Base-by-base conservation (phyloP, 2,329 filamentous ascomycete genomes). In the Aspergillus ustus region DNA sequence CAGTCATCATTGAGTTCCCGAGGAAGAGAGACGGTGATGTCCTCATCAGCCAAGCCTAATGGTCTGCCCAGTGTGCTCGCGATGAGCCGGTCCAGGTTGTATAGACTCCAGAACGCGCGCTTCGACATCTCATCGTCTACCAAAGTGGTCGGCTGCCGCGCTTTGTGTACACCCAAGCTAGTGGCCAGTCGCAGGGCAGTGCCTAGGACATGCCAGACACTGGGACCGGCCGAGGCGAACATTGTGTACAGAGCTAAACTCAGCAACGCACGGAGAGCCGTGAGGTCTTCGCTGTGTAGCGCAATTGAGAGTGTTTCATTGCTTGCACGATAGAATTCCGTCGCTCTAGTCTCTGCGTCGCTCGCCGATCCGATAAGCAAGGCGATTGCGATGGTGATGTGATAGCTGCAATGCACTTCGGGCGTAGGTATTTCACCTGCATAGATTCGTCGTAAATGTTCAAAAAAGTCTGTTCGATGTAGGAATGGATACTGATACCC, bases 51-150 rank as follows among this genome's bases (percentile, higher is more conserved):
- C 46, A 80, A 75, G 3, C 77, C 77, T 15, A 79, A 60, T 3
- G 78, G 78, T 28, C 78, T 73, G 15, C 75, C 75, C 0, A 80
- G 63, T 0, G 77, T 80, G 28, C 75, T 74, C 0, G 77, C 74
- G 48, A 78, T 77, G 29, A 78, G 69, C 20, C 78, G 72, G 54
- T 80, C 78, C 2, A 80, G 70, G n/a, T 79, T 79, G 60, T 80
- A 80, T 7, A 78, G 68, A 66, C 76, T 78, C 78, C 78, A 80
- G 61, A 80, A 80, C 1, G 74, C 75, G n/a, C 78, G 75, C 58
- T 78, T 79, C 2, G 73, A 67, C 71, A 79, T 75, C 56, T 80
- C 76, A 31, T 77, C 72, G 50, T 78, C 77, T 7, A 72, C 52
- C 48, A 72, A 29, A 53, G 66, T 72, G 4, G 71, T 59, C 37